Evolutionary conservation across 345 rosid genomes (phyloP), one percentile per base, ranked within the genome.

Genomic region (Orychophragmus violaceus): DNA sequence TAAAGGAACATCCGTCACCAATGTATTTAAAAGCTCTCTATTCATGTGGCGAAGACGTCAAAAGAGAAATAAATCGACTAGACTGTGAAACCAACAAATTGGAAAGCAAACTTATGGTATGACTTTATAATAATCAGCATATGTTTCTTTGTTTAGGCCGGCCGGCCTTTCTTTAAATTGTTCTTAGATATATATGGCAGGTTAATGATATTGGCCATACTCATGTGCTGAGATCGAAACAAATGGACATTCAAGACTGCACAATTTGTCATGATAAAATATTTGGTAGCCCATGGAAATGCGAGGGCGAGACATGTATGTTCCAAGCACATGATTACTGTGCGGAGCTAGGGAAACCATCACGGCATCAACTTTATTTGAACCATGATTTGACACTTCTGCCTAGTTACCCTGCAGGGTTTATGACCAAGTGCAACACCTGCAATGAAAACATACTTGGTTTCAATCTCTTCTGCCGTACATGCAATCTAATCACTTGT

Each of bases 381-480:
- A 13, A 14, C 41, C 68, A 62, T 22, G n/a, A 4, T 13, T 33
- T 62, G 44, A 62, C 45, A 33, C 68, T 62, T 25, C 6, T 62
- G 27, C 68, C 68, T 8, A 27, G 30, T 18, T 7, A 8, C 5
- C 22, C 44, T 8, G 12, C 19, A 18, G 19, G 42, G 21, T 0
- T 2, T 11, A 45, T 6, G 2, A 21, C 19, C 19, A 48, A 23
- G 1, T 62, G 68, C n/a, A 8, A 46, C 3, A 19, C 5, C 21
- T 46, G 57, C 57, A 18, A 10, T 45, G 28, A 17, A 8, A 9
- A 17, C 2, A 27, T 62, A 28, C 0, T 1, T 5, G 10, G 0
- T 11, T n/a, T n/a, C n/a, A n/a, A n/a, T n/a, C n/a, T n/a, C n/a
- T 62, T 62, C 55, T 62, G 66, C 19, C 66, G 66, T 1, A 62